Conservation (phyloP, 2,329 filamentous ascomycete genomes). For the Celoporthe dispersa region DNA sequence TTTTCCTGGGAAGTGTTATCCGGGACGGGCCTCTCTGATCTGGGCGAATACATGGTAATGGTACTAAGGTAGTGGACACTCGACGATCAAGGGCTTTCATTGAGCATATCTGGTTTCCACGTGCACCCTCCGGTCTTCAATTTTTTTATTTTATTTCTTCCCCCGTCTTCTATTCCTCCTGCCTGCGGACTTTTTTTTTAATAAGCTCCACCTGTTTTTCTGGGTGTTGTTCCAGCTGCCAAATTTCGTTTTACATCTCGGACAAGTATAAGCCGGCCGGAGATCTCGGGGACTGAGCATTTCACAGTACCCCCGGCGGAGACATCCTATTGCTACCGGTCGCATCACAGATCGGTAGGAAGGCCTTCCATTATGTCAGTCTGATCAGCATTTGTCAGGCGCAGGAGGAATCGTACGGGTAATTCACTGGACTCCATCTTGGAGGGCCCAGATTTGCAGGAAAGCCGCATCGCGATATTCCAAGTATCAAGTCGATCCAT, state of each 20-base stretch:
- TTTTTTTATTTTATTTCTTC: background rate
- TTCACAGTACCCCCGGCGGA: background rate
- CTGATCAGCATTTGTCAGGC: background rate
- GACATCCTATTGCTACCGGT: background rate
- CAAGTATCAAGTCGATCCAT: background rate
- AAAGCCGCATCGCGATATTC: background rate
- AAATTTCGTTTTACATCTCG: slow-evolving; percentile 4
- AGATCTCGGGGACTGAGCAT: slow-evolving; percentile 13
- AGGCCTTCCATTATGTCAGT: background rate
- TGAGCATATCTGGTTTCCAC: background rate
- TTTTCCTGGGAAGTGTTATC: slow-evolving; percentile 21
- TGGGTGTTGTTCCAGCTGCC: background rate
- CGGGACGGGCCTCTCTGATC: background rate
- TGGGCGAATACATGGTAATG: background rate
- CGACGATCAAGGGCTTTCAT: background rate
- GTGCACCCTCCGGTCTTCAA: background rate
- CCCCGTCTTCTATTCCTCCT: background rate
- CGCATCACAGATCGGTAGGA: background rate
- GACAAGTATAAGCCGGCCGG: slow-evolving; percentile 5
- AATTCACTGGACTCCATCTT: background rate
- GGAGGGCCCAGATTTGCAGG: background rate
- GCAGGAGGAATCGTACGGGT: background rate
- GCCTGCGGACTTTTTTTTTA: background rate
- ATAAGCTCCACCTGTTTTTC: background rate
- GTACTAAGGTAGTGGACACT: background rate